Conservation (phyloP, 2,329 filamentous ascomycete genomes). For the Sporothrix globosa region DNA sequence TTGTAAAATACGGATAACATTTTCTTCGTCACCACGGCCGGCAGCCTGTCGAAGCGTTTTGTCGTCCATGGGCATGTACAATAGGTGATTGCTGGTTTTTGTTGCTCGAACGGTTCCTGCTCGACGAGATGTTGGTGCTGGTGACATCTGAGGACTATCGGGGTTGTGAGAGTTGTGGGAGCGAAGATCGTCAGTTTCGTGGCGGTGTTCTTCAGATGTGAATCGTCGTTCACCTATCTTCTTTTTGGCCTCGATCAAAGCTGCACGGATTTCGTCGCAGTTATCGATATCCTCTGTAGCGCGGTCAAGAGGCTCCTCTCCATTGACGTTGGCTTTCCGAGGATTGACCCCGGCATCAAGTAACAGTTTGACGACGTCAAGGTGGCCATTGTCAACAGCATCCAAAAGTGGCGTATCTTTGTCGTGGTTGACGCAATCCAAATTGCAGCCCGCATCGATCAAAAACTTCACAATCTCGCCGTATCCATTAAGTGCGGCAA, state of each 20-base stretch:
- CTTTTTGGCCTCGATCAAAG: slow-evolving; percentile 64
- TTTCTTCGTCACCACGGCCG: slow-evolving; percentile 63
- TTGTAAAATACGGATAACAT: slow-evolving; percentile 63
- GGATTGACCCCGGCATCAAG: slow-evolving; percentile 89
- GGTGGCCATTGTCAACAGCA: slow-evolving; percentile 91
- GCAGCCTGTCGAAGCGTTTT: slow-evolving; percentile 64
- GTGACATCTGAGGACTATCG: slow-evolving; percentile 63
- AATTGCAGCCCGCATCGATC: slow-evolving; percentile 79
- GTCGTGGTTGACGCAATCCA: slow-evolving; percentile 77
- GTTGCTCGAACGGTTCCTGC: slow-evolving; percentile 61
- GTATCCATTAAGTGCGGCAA: slow-evolving; percentile 84
- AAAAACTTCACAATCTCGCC: slow-evolving; percentile 85
- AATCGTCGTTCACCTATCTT: slow-evolving; percentile 57
- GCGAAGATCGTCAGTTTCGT: slow-evolving; percentile 51
- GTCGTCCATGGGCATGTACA: slow-evolving; percentile 66
- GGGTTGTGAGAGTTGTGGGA: slow-evolving; percentile 55
- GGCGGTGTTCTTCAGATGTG: slow-evolving; percentile 62
- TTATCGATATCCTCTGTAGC: slow-evolving; percentile 76
- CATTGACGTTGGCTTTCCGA: slow-evolving; percentile 85
- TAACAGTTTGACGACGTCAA: slow-evolving; percentile 83
- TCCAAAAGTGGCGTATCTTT: slow-evolving; percentile 94
- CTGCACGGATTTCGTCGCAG: slow-evolving; percentile 74
- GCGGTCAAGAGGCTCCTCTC: slow-evolving; percentile 86
- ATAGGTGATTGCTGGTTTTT: slow-evolving; percentile 65
- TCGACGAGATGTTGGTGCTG: slow-evolving; percentile 53